Base-by-base conservation (phyloP, 176 grass and related monocot genomes). In the Areca catechu region DNA sequence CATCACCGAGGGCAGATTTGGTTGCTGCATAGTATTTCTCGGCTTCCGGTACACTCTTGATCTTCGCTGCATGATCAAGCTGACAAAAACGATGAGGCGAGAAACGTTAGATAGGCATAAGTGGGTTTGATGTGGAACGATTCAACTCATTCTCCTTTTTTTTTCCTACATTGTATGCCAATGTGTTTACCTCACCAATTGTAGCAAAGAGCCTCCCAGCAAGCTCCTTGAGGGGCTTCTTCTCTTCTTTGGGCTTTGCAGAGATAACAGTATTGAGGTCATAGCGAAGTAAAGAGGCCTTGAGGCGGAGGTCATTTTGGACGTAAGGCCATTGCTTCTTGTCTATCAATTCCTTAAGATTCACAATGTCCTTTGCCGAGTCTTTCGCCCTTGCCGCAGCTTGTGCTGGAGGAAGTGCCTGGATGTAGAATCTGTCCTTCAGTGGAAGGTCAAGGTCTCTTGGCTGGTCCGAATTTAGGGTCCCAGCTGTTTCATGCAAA, bases 31-130 rank as follows among this genome's bases (percentile, higher is more conserved):
- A 98, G 62, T 50, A 92, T 34, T 98, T 98, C 65, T 92, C 84
- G 1, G 93, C 93, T 66, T 92, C 61, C 16, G 66, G 0, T 18
- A 78, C 21, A 81, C 87, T 98, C 87, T 98, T 98, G 51, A 98
- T 83, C 81, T 98, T 98, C 4, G 93, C 93, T 16, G 93, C 93
- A 58, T 89, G 84, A 77, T 98, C 83, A 65, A 98, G 93, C 93
- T 98, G 83, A 37, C 70, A 61, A 56, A 25, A 49, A 54, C n/a
- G 19, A 24, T 5, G 4, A 29, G 7, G 16, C 56, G 43, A 23
- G n/a, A 50, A 23, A 22, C 16, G 53, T 86, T 51, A 74, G 23
- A 25, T 15, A 16, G 48, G 20, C 27, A 21, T 20, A n/a, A 63
- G 19, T 56, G 62, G 7, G 30, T 0, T 34, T 10, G 30, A 34